These are phyloP conservation scores for Diplosphaera chodatii DNA, from an alignment of 139 green algal genomes.

Conservation along the genomic window DNA sequence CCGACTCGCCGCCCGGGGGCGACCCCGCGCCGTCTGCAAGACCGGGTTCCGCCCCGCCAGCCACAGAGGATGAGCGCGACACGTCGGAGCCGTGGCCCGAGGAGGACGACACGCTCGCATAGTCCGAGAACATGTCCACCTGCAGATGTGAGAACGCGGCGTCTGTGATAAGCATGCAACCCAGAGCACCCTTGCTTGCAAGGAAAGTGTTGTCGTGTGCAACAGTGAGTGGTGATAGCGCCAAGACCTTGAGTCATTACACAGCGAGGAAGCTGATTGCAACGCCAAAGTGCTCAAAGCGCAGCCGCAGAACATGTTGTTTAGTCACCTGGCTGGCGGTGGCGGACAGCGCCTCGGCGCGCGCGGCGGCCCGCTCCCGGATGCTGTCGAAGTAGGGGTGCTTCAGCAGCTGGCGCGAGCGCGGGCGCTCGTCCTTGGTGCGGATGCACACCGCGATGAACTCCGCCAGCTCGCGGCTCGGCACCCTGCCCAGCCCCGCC, in stretches of 20 bases:
- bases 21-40: too few species aligned
- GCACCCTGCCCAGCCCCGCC: conserved; percentile 70
- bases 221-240: too few species aligned
- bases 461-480: conserved; percentile 62
- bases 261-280: too few species aligned
- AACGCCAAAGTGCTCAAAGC: too few species aligned
- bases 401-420: conserved; percentile 83
- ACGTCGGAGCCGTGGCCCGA: background rate
- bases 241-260: too few species aligned
- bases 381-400: conserved; percentile 85
- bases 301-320: too few species aligned
- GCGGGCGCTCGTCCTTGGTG: conserved; percentile 51
- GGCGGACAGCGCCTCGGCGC: conserved; percentile 10
- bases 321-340: background rate
- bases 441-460: conserved; percentile 91
- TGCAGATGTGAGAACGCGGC: background rate
- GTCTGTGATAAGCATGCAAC: background rate
- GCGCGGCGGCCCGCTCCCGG: conserved; percentile 23
- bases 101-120: background rate
- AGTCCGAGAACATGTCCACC: conserved; percentile 1
- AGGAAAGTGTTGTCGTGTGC: background rate
- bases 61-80: background rate
- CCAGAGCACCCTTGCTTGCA: background rate
- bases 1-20: too few species aligned
- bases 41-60: background rate